These are phyloP conservation scores for Scytalidium lignicola DNA, from an alignment of 2,329 filamentous ascomycete species.

Conservation along the genomic window DNA sequence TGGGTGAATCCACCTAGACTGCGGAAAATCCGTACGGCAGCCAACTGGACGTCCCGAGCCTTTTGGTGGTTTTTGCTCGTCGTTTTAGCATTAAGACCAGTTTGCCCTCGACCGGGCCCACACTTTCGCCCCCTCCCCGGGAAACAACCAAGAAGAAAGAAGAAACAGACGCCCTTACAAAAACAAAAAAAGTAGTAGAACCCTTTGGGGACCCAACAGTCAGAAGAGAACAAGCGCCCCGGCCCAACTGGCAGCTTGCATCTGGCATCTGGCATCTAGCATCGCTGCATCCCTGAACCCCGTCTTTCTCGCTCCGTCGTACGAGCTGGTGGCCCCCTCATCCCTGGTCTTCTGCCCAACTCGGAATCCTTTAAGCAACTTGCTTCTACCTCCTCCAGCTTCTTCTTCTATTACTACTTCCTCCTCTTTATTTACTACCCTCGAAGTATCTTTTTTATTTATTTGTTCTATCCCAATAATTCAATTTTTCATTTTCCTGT, in stretches of 20 bases:
- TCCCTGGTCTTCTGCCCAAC: background rate
- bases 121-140: too few relatives aligned
- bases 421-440: conserved; percentile 1
- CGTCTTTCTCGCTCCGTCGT: conserved; percentile 1
- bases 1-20: too few relatives aligned
- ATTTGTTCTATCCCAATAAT: conserved; percentile 9
- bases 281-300: background rate
- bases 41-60: background rate
- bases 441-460: conserved; percentile 10
- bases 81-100: background rate
- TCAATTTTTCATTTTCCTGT: conserved; percentile 10
- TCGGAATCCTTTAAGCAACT: conserved; percentile 13
- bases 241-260: too few relatives aligned
- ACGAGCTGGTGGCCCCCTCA: too few relatives aligned
- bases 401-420: background rate
- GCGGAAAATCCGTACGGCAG: background rate
- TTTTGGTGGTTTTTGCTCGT: background rate
- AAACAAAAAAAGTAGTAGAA: too few relatives aligned
- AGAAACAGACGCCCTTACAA: too few relatives aligned
- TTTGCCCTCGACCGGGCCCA: too few relatives aligned
- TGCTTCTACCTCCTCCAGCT: conserved; percentile 5
- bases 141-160: too few relatives aligned
- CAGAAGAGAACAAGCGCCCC: too few relatives aligned
- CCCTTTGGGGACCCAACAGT: too few relatives aligned
- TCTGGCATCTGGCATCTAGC: too few relatives aligned